A percentile compares a stretch with the other conserved stretches of the same genome.
Evolutionary conservation across 257 asterid species (phyloP).

Genomic region (Verbena officinalis): DNA sequence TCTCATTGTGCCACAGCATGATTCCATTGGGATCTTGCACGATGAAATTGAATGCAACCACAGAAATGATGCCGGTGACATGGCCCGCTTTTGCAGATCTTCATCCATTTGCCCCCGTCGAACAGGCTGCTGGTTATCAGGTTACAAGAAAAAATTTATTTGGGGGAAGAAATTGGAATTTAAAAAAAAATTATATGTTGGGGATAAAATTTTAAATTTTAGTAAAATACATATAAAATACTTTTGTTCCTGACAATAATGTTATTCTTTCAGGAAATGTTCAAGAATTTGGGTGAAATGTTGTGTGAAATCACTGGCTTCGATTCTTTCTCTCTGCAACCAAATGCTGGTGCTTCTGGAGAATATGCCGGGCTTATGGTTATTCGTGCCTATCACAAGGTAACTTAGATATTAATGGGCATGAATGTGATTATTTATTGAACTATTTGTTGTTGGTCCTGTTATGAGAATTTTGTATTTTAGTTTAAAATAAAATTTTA

Average conservation of each 20-base stretch:
- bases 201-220: too few relatives aligned
- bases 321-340: constrained; percentile 97
- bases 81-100: constrained; percentile 85
- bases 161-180: background rate
- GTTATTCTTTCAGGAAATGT: constrained; percentile 79
- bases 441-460: too few relatives aligned
- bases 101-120: constrained; percentile 95
- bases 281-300: constrained; percentile 85
- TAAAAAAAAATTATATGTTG: too few relatives aligned
- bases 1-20: constrained; percentile 97
- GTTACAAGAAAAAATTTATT: constrained; percentile 40
- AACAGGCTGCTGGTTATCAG: constrained; percentile 93
- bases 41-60: constrained; percentile 92
- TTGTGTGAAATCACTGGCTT: constrained; percentile 94
- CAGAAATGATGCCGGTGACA: constrained; percentile 99
- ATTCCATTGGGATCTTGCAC: constrained; percentile 99
- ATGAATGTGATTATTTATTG: too few relatives aligned
- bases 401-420: constrained; percentile 25
- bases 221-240: background rate
- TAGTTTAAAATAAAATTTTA: too few relatives aligned
- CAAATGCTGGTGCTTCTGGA: constrained; percentile 99
- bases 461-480: too few relatives aligned
- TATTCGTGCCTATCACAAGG: constrained; percentile 96
- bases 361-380: constrained; percentile 99
- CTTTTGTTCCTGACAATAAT: constrained; percentile 20